Percentiles rank a stretch among this genome's conserved stretches.
phyloP scores from a whole-genome alignment of 768 basidiomycete species.

The Boletellus emodensis region DNA sequence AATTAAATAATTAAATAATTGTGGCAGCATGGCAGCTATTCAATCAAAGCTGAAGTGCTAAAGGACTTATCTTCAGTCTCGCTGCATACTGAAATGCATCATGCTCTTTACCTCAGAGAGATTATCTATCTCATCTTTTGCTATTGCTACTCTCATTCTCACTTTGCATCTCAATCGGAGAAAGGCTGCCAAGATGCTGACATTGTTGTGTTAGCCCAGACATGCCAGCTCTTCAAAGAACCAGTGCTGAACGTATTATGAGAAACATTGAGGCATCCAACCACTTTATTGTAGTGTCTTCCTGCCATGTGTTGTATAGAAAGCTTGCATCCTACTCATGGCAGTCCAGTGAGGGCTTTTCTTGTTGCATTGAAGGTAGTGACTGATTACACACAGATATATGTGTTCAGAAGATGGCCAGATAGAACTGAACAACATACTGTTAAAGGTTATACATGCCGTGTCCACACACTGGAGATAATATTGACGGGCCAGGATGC shows the following conservation, averaged over 20 bases:
- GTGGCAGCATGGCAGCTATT: too few species aligned
- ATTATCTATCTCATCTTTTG: background rate
- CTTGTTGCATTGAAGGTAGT: background rate
- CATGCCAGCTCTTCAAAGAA: constrained; percentile 1
- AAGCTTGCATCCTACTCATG: background rate
- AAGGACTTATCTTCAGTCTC: too few species aligned
- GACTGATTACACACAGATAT: background rate
- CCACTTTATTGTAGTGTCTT: background rate
- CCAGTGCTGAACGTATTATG: background rate
- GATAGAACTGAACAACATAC: background rate
- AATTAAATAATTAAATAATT: too few species aligned
- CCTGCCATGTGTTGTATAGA: background rate
- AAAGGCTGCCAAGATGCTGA: background rate
- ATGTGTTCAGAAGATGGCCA: background rate
- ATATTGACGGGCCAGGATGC: background rate
- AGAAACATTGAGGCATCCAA: background rate
- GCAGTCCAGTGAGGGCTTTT: background rate
- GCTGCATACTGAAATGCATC: background rate
- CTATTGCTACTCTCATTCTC: background rate
- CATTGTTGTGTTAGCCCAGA: background rate
- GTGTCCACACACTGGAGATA: background rate
- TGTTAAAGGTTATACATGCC: background rate
- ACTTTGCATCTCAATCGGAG: background rate
- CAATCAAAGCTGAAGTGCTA: too few species aligned
- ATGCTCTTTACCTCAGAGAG: background rate